Conservation (phyloP, 1,284 basidiomycete species). For the Inonotus obliquus region DNA sequence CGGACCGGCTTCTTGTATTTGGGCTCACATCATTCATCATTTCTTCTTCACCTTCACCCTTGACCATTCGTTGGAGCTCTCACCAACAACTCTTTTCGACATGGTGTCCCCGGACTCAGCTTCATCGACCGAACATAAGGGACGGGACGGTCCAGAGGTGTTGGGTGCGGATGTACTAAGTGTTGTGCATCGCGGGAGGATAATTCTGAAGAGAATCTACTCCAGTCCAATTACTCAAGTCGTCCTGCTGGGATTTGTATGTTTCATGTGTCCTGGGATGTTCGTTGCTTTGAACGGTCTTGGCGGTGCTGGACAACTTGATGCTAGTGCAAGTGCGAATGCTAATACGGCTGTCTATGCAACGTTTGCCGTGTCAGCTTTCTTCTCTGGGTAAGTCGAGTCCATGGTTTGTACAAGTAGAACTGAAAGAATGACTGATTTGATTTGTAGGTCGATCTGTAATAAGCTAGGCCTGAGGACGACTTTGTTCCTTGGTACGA, state of each 20-base stretch:
- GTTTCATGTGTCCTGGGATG: slow-evolving; percentile 31
- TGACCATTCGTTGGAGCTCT: too few species aligned
- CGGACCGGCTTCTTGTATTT: too few species aligned
- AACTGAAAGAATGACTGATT: too few species aligned
- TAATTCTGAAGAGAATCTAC: slow-evolving; percentile 24
- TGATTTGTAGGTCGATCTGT: slow-evolving; percentile 10
- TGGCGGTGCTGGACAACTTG: slow-evolving; percentile 30
- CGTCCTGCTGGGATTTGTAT: slow-evolving; percentile 30
- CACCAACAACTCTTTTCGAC: too few species aligned
- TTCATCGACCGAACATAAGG: too few species aligned
- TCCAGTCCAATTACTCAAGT: slow-evolving; percentile 26
- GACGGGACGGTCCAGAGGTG: too few species aligned
- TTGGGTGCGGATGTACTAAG: background rate
- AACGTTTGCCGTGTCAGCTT: slow-evolving; percentile 27
- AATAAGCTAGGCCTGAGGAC: slow-evolving; percentile 38
- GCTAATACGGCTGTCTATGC: slow-evolving; percentile 27
- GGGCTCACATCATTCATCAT: too few species aligned
- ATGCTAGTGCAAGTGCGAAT: slow-evolving; percentile 27
- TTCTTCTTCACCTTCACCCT: too few species aligned
- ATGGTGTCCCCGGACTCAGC: too few species aligned
- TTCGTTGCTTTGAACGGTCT: slow-evolving; percentile 29
- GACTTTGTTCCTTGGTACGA: slow-evolving; percentile 44
- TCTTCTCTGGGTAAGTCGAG: slow-evolving; percentile 18
- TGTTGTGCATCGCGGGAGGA: background rate
- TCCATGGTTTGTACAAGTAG: too few species aligned